Conservation (phyloP, 2,329 filamentous ascomycete species). For the Chaetomium globosum region DNA sequence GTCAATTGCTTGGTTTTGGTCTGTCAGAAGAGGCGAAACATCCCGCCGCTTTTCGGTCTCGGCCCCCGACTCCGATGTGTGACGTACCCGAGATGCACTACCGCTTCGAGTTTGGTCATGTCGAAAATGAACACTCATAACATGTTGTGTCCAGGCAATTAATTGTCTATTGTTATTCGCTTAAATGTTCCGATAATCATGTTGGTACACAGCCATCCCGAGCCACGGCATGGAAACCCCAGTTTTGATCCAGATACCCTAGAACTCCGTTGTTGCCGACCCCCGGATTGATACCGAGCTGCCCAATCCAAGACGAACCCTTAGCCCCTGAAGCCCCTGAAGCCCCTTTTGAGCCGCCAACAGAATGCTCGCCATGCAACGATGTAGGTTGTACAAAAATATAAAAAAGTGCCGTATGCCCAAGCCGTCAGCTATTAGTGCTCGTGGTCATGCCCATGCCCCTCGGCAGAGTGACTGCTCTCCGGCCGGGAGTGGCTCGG, state of each 20-base stretch:
- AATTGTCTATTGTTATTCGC: neutral
- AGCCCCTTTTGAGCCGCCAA: neutral
- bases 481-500: slow-evolving; percentile 40
- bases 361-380: neutral
- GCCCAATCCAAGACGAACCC: neutral
- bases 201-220: neutral
- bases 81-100: neutral
- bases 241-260: neutral
- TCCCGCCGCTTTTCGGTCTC: slow-evolving; percentile 4
- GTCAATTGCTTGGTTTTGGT: neutral
- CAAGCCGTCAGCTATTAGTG: neutral
- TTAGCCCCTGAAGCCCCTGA: neutral
- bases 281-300: neutral
- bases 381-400: neutral
- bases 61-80: neutral
- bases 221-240: neutral
- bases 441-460: slow-evolving; percentile 32
- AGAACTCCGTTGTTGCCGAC: slow-evolving; percentile 6
- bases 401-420: neutral
- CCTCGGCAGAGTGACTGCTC: slow-evolving; percentile 41
- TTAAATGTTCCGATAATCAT: neutral
- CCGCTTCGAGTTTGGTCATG: neutral
- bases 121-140: neutral
- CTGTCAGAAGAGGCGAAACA: slow-evolving; percentile 4
- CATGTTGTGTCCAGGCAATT: neutral